These are phyloP conservation scores for Saccharomyces hybrid DNA, from an alignment of 1,139 yeast species.

Conservation along the genomic window DNA sequence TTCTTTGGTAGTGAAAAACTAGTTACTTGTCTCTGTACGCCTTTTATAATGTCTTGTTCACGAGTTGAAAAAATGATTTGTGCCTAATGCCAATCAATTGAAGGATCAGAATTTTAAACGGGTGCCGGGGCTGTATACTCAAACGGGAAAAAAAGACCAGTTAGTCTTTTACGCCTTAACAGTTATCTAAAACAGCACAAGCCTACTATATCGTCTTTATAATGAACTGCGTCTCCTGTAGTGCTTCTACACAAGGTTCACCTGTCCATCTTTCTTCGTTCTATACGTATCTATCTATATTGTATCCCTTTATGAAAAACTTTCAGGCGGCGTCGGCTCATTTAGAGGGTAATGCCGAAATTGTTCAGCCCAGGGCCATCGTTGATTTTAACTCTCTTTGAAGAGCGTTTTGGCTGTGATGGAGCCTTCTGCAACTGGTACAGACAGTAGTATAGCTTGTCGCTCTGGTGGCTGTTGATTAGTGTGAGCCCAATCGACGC, in stretches of 20 bases:
- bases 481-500: conserved; percentile 48
- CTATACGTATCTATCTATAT: not conserved
- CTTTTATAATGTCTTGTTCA: not conserved
- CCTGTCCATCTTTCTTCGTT: not conserved
- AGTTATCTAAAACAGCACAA: not conserved
- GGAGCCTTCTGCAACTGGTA: conserved; percentile 34
- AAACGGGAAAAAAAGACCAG: not conserved
- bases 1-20: not conserved
- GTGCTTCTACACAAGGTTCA: not conserved
- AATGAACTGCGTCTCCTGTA: not conserved
- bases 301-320: not conserved
- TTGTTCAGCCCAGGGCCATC: conserved; percentile 55
- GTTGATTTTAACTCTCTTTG: conserved; percentile 41
- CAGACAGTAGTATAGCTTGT: conserved; percentile 74
- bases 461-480: conserved; percentile 47
- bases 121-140: not conserved
- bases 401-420: conserved; percentile 7
- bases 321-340: conserved; percentile 4
- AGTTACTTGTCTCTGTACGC: not conserved
- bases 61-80: not conserved
- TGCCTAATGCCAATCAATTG: not conserved
- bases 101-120: not conserved
- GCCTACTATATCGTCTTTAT: not conserved
- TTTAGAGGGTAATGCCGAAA: conserved; percentile 40
- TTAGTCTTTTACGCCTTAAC: not conserved